Conservation (phyloP, 2,329 filamentous ascomycete species). For the Penicillium freii region DNA sequence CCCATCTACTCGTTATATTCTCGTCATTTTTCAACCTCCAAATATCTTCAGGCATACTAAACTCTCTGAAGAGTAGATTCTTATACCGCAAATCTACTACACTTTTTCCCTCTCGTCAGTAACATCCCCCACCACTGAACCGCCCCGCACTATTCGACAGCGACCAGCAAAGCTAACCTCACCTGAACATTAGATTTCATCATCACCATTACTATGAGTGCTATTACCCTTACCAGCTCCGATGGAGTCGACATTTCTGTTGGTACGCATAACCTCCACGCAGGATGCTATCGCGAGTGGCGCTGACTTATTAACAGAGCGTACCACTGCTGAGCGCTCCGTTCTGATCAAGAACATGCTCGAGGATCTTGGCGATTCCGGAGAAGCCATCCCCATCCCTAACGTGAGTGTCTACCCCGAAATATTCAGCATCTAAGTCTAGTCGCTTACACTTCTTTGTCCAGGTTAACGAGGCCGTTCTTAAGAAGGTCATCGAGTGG, state of each 20-base stretch:
- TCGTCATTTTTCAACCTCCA: background rate
- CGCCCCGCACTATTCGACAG: background rate
- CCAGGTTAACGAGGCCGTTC: constrained; percentile 85
- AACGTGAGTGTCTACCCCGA: constrained; percentile 32
- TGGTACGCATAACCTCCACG: constrained; percentile 43
- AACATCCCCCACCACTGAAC: background rate
- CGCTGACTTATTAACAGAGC: constrained; percentile 56
- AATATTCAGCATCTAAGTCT: background rate
- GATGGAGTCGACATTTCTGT: constrained; percentile 51
- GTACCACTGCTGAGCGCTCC: constrained; percentile 82
- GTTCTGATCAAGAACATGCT: constrained; percentile 98
- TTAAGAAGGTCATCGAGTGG: constrained; percentile 97
- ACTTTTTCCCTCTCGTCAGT: background rate
- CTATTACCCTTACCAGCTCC: constrained; percentile 51
- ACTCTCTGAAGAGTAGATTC: background rate
- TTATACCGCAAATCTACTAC: background rate
- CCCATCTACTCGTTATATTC: background rate
- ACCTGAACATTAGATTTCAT: background rate
- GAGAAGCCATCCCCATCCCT: constrained; percentile 70
- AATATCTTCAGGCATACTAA: background rate
- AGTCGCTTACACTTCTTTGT: background rate
- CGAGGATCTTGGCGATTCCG: constrained; percentile 75
- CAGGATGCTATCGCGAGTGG: background rate
- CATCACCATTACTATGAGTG: constrained; percentile 10
- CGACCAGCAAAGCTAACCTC: background rate